phyloP scores from a whole-genome alignment of 257 asterid species.

The Agastache rugosa region DNA sequence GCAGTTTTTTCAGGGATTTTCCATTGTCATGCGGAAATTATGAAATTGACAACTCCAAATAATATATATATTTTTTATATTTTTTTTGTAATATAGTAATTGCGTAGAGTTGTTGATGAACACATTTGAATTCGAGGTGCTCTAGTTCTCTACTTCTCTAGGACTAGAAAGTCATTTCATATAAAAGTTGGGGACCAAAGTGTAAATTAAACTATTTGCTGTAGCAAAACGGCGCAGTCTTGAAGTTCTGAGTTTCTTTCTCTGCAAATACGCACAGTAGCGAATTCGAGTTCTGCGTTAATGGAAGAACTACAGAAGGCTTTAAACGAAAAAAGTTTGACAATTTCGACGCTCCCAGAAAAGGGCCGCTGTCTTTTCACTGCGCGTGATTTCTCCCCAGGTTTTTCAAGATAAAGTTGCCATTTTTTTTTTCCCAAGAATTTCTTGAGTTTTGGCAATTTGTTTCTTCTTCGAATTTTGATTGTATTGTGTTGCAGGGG shows the following conservation, averaged over 20 bases:
- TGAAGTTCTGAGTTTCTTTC: not conserved
- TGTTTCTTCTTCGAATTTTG: not conserved
- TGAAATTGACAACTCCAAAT: not conserved
- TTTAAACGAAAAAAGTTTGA: conserved; percentile 46
- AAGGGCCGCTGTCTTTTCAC: conserved; percentile 90
- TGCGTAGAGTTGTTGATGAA: not conserved
- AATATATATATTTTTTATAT: no score
- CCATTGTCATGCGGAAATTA: not conserved
- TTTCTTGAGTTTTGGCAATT: conserved; percentile 4
- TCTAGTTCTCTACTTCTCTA: no score
- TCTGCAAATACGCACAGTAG: conserved; percentile 5
- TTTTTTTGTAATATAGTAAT: no score
- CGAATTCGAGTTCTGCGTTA: conserved; percentile 20
- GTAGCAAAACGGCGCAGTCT: not conserved
- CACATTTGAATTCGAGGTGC: not conserved
- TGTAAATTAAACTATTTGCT: conserved; percentile 10
- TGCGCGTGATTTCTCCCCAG: conserved; percentile 76
- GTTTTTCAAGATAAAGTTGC: conserved; percentile 40
- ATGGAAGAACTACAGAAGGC: conserved; percentile 70
- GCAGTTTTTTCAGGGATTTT: conserved; percentile 11
- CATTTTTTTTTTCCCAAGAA: conserved; percentile 15
- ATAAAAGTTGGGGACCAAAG: conserved; percentile 25
- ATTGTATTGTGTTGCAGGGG: conserved; percentile 57
- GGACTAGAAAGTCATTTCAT: not conserved
- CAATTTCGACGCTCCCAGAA: conserved; percentile 54